Evolutionary conservation across 2,329 filamentous ascomycete genomes (phyloP).

Genomic region (Uncinocarpus reesii): DNA sequence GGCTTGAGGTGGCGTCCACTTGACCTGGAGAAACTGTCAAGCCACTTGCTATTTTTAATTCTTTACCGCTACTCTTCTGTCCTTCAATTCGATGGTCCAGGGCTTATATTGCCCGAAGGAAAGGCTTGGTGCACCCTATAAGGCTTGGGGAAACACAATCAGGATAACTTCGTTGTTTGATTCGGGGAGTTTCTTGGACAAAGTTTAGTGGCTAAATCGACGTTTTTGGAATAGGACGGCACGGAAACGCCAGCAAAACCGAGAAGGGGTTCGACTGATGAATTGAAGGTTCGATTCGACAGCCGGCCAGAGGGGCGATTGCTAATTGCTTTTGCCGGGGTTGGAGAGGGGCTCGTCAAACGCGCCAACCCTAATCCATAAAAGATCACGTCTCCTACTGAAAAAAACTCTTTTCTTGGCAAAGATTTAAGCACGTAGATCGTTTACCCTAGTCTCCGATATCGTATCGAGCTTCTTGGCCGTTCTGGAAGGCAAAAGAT

Average conservation of each 20-base stretch:
- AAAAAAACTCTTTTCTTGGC: background rate
- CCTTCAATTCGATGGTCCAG: background rate
- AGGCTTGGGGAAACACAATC: background rate
- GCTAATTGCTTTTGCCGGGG: background rate
- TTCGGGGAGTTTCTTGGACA: background rate
- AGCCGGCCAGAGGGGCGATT: background rate
- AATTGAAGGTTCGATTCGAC: background rate
- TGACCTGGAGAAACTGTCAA: background rate
- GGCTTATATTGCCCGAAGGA: too few species aligned
- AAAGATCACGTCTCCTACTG: background rate
- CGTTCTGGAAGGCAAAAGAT: background rate
- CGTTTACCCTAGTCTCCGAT: conserved; percentile 2
- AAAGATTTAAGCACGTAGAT: background rate
- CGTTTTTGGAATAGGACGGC: background rate
- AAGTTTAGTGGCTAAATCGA: background rate
- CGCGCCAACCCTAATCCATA: background rate
- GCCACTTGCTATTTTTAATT: conserved; percentile 1
- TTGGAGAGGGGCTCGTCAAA: background rate
- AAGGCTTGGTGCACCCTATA: conserved; percentile 1
- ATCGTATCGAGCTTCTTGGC: background rate
- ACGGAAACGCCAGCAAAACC: background rate
- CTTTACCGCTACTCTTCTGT: background rate
- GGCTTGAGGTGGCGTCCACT: background rate
- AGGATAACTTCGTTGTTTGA: background rate
- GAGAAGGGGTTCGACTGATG: background rate